These are phyloP conservation scores for Polyporus arcularius DNA, from an alignment of 768 basidiomycete species.

Conservation along the genomic window DNA sequence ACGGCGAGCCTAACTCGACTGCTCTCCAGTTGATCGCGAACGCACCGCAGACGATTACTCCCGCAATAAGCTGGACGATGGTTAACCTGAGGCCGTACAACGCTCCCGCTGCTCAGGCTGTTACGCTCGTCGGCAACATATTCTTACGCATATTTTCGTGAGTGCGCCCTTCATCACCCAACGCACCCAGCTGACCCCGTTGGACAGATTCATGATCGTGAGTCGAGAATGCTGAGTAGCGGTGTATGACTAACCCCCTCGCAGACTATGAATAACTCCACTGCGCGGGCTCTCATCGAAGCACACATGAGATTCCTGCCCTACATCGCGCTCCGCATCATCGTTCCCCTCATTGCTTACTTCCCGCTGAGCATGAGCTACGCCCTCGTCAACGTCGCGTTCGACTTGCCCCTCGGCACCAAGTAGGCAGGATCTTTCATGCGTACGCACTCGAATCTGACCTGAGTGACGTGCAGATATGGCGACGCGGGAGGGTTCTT, in stretches of 20 bases:
- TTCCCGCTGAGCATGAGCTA: constrained; percentile 42
- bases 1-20: constrained; percentile 36
- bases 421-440: constrained; percentile 25
- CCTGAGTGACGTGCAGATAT: constrained; percentile 10
- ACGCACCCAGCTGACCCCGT: background rate
- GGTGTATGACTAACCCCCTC: too few relatives aligned
- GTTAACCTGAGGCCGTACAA: constrained; percentile 44
- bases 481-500: constrained; percentile 29
- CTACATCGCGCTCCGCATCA: constrained; percentile 37
- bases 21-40: constrained; percentile 38
- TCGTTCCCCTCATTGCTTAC: constrained; percentile 38
- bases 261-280: constrained; percentile 34
- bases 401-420: constrained; percentile 42
- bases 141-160: constrained; percentile 33
- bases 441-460: background rate
- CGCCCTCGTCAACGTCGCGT: constrained; percentile 45
- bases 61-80: constrained; percentile 34
- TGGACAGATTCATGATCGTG: constrained; percentile 29
- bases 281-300: constrained; percentile 32
- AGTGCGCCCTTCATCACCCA: constrained; percentile 19
- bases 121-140: constrained; percentile 45
- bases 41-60: constrained; percentile 41
- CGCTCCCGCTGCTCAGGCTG: constrained; percentile 39
- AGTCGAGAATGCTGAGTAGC: background rate
- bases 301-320: constrained; percentile 38